Percentiles rank a stretch among this genome's conserved stretches.
phyloP scores from a whole-genome alignment of 345 rosid genomes.

The Aquilaria sinensis region DNA sequence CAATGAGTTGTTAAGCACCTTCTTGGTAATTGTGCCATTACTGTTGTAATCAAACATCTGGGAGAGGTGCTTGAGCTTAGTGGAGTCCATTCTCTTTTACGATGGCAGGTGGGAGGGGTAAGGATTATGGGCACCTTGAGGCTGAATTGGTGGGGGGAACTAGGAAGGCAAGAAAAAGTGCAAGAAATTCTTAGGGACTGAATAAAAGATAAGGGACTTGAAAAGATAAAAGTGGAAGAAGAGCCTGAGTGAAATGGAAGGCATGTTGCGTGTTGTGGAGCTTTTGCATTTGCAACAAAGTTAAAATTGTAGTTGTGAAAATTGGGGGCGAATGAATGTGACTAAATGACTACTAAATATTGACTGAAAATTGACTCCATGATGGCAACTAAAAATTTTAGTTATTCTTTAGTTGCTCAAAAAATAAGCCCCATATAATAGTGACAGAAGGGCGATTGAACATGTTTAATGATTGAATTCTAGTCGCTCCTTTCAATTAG shows the following conservation, averaged over 20 bases:
- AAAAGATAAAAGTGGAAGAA: constrained; percentile 20
- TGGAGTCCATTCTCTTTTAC: constrained; percentile 32
- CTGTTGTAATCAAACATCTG: constrained; percentile 77
- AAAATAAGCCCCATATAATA: too few relatives aligned
- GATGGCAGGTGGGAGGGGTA: neutral
- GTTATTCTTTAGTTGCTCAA: too few relatives aligned
- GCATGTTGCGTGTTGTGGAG: constrained; percentile 5
- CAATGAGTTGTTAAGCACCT: constrained; percentile 55
- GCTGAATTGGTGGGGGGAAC: neutral
- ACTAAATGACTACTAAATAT: too few relatives aligned
- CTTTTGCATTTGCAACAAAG: too few relatives aligned
- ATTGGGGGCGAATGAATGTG: too few relatives aligned
- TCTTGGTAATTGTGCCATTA: constrained; percentile 57
- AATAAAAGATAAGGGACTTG: neutral
- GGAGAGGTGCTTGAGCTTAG: constrained; percentile 59
- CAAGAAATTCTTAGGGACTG: constrained; percentile 23
- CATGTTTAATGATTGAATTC: too few relatives aligned
- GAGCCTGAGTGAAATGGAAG: constrained; percentile 13
- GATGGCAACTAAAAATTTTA: too few relatives aligned
- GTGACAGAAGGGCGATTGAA: too few relatives aligned
- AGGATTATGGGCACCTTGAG: neutral
- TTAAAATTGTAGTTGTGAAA: too few relatives aligned
- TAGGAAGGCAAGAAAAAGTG: constrained; percentile 12
- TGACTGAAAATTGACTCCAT: too few relatives aligned
- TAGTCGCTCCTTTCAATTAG: too few relatives aligned